These are phyloP conservation scores for Tylopilus intermedius DNA, from an alignment of 768 basidiomycete genomes.

Conservation along the genomic window DNA sequence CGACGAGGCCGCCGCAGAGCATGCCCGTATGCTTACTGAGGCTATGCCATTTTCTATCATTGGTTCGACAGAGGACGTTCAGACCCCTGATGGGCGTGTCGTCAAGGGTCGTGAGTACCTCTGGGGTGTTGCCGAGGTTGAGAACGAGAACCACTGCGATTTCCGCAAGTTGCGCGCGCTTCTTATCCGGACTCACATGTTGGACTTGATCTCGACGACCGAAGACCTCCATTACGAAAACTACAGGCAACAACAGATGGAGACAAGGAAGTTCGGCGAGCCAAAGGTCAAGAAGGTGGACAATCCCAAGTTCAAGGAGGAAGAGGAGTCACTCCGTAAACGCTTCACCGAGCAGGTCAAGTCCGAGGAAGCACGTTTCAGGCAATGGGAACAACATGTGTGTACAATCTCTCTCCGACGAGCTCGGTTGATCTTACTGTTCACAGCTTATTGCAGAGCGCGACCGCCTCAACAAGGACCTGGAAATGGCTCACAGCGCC, in stretches of 20 bases:
- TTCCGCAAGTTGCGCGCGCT: slow-evolving; percentile 96
- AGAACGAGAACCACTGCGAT: slow-evolving; percentile 99
- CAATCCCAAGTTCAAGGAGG: slow-evolving; percentile 99
- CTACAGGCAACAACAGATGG: slow-evolving; percentile 98
- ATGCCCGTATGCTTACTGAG: slow-evolving; percentile 78
- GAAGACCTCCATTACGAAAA: slow-evolving; percentile 97
- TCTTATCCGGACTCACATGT: slow-evolving; percentile 96
- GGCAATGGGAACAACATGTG: slow-evolving; percentile 99
- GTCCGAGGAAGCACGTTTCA: slow-evolving; percentile 93
- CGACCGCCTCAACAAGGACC: slow-evolving; percentile 97
- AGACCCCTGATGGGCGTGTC: slow-evolving; percentile 80
- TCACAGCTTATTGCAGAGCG: slow-evolving; percentile 92
- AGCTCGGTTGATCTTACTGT: slow-evolving; percentile 14
- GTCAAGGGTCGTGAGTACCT: slow-evolving; percentile 98
- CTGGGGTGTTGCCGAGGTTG: slow-evolving; percentile 99
- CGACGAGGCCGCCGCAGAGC: slow-evolving; percentile 80
- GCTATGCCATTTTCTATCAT: slow-evolving; percentile 99
- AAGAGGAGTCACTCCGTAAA: slow-evolving; percentile 94
- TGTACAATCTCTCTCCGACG: slow-evolving; percentile 24
- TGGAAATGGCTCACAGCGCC: slow-evolving; percentile 86
- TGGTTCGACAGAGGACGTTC: slow-evolving; percentile 92
- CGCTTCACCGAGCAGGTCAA: slow-evolving; percentile 99
- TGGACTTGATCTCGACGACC: slow-evolving; percentile 92
- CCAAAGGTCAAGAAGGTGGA: slow-evolving; percentile 97
- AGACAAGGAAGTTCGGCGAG: slow-evolving; percentile 98